Base-by-base conservation (phyloP, 2,329 filamentous ascomycete genomes). In the Coleophoma crateriformis region DNA sequence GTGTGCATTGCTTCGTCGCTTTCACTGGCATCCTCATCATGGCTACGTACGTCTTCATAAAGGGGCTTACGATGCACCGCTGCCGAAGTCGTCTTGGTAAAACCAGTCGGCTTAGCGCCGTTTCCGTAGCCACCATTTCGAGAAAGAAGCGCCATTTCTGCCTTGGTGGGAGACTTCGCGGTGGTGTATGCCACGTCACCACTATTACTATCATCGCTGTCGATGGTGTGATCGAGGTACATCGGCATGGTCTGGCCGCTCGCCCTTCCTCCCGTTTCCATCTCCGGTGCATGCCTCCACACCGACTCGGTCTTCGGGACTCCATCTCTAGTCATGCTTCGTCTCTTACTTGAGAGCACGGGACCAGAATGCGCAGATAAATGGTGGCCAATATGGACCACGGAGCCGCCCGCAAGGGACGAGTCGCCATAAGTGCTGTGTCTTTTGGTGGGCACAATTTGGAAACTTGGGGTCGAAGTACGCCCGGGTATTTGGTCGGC, bases 401-500 rank as follows among this genome's bases (percentile, higher is more conserved):
- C n/a, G n/a, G 22, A n/a, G 15, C 22, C 15, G 56, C 53, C 3
- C 48, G 47, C 11, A 50, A 34, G 8, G 45, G 43, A 27, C 8
- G 27, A 27, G 27, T 52, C 27, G 38, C 50, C 4, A 39, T 17
- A 20, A n/a, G 17, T 32, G 19, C 38, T 4, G n/a, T 35, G 41
- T 20, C 47, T 41, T 11, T 38, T 17, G 13, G 35, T 38, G 20
- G 41, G 41, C 12, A 44, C 22, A 11, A 33, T 33, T 14, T 33
- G 41, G 10, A 44, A 44, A 46, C 14, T 39, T 33, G 33, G 17
- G 20, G 38, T 32, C 34, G 41, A 5, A 15, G 53, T 51, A 15
- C 55, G 51, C 10, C 63, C 61, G 1, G 70, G 70, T 2, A 75
- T 53, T 37, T 71, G 58, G 7, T 66, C 63, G n/a, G 67, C 73